Base-by-base conservation (phyloP, 2,329 filamentous ascomycete species). In the Juglanconis sp. region DNA sequence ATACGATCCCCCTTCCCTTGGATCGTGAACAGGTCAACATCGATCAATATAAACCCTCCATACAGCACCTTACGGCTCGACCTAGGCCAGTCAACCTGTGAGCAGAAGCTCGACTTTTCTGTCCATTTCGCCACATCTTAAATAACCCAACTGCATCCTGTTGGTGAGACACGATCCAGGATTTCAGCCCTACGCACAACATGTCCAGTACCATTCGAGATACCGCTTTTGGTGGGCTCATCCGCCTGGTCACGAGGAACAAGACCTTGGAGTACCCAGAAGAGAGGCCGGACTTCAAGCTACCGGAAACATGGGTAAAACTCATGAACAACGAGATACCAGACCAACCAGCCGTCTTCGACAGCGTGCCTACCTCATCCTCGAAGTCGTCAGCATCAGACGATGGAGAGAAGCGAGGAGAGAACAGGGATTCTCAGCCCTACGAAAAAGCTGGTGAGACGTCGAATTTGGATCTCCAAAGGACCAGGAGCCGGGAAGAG, bases 251-350 rank as follows among this genome's bases (percentile, higher is more conserved):
- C n/a, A 70, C 68, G 7, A 48, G 63, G 17, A 71, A 71, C 60
- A 66, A 65, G 11, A 32, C 67, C 2, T 59, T 71, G n/a, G 85
- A 90, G 67, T 87, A 89, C 35, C 79, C 81, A 17, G 88, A 85
- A 56, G 89, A 92, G 63, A 83, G 87, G 57, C 82, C 85, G 35
- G 89, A 91, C 57, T 87, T 86, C 59, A 81, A 84, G 64, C 77
- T 81, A 6, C 78, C 84, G 55, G 79, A 89, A 59, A 81, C 84
- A 48, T 86, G 89, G 55, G 72, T 96, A 36, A 87, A 88, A 60
- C 80, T 86, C 6, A 79, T 94, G 52, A 92, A 89, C 70, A 90
- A 96, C 64, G 90, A 94, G 67, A 88, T 85, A 9, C 46, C 32
- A 15, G 44, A 40, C 11, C 54, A 55, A 31, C 50, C 61, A 40